Base-by-base conservation (phyloP, 2,329 filamentous ascomycete species). In the Calonectria honghensis region DNA sequence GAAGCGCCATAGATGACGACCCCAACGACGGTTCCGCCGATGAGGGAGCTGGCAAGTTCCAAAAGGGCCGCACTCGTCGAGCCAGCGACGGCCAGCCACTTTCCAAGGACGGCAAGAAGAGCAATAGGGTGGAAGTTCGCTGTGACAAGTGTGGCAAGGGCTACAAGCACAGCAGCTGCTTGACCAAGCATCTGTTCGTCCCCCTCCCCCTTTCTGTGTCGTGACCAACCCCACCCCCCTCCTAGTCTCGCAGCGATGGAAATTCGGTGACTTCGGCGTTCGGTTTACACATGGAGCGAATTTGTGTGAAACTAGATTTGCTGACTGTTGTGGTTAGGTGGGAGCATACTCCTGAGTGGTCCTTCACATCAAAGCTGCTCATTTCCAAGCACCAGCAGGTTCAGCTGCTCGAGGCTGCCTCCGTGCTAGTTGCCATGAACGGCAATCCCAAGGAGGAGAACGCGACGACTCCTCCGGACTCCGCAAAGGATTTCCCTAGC, bases 141-240 rank as follows among this genome's bases (percentile, higher is more conserved):
- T 99, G 97, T 89, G 95, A 98, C 85, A 96, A 96, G 87, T 99
- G 97, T 90, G 96, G 96, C 87, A 99, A 99, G 91, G 96, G 96
- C 88, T 99, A 99, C 92, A 99, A 99, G 93, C 97, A 99, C 91
- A 98, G 96, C 93, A 98, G 97, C 90, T 99, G 97, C 93, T 93
- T 99, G 90, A 97, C 95, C 86, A 99, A 98, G 92, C 97, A 99
- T 93, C 94, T 98, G 97, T 98, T 93, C 92, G 97, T 98, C 90
- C 89, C 90, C 92, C 90, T 89, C 87, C 87, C 57, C 87, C 87
- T 87, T 86, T 84, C 85, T 84, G 51, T 82, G 81, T 79, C 81
- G 80, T 83, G 81, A 84, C 82, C 83, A 78, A 73, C 51, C 65
- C 72, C 83, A 84, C 80, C 80, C 83, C 80, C 80, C 83, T 82